Evolutionary conservation across 2,329 filamentous ascomycete genomes (phyloP), one percentile per base, ranked within the genome.

Genomic region (Trichophyton verrucosum): DNA sequence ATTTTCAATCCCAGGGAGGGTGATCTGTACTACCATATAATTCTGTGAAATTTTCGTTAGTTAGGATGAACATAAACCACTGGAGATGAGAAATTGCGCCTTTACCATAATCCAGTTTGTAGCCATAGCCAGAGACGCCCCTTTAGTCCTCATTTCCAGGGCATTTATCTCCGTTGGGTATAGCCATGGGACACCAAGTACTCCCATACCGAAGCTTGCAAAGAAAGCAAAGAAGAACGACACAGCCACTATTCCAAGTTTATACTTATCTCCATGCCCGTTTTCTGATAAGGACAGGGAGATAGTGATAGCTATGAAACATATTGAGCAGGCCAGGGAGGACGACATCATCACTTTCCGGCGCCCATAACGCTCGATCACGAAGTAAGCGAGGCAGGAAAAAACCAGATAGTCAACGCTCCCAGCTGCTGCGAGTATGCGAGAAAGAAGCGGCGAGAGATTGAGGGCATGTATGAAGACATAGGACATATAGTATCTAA

Each of bases 301-400:
- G 17, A 78, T 76, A 0, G 77, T 74, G 58, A 81, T 80, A 7
- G 78, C 66, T 17, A 77, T 71, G 71, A 77, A 81, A 65, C 78
- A 82, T 11, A 76, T 72, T 1, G 74, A 77, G 61, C 78, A 80
- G 8, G 76, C 80, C 5, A 72, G 70, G n/a, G 78, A 75, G 4
- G 74, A 77, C 17, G 67, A 67, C 71, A 81, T 78, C 77, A 81
- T 78, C 55, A 80, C 71, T 57, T 73, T 76, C 8, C 78, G 72
- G 8, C 79, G 73, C 2, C 78, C 78, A 61, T 74, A 78, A 4
- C 76, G 69, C 61, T 81, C 78, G 61, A 81, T 76, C 3, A 78
- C 71, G 58, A 79, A 77, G 68, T 71, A 79, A 51, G 67, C 75
- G 61, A 71, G 66, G 60, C 67, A 76, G 5, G 74, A 71, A 63